phyloP scores from a whole-genome alignment of 2,329 filamentous ascomycete species.

The Xylaria sp. region DNA sequence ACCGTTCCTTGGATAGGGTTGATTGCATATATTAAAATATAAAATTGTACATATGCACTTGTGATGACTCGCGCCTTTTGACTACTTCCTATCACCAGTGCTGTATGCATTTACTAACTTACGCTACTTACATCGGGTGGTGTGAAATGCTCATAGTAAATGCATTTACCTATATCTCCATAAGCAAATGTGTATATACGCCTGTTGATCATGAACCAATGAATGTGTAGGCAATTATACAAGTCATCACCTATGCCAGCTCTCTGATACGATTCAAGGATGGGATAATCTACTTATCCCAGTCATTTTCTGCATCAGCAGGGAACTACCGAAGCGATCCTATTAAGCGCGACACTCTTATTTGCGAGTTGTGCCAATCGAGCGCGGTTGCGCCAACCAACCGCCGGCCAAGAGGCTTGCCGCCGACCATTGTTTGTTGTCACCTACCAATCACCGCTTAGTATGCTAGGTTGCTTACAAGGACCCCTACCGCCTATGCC shows the following conservation, averaged over 20 bases:
- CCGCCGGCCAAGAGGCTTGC: constrained; percentile 32
- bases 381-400: constrained; percentile 37
- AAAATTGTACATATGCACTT: constrained; percentile 17
- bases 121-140: background rate
- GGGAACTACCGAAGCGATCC: background rate
- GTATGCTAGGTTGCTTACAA: background rate
- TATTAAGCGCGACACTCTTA: background rate
- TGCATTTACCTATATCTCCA: background rate
- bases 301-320: background rate
- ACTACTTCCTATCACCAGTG: background rate
- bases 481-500: background rate
- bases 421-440: constrained; percentile 1
- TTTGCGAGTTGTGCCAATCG: background rate
- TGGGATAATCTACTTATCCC: background rate
- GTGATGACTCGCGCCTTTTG: background rate
- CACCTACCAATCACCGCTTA: constrained; percentile 33
- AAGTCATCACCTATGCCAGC: background rate
- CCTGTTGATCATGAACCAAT: background rate
- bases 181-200: background rate
- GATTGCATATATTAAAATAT: constrained; percentile 14
- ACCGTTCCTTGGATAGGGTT: background rate
- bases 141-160: background rate
- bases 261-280: background rate
- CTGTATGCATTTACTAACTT: background rate
- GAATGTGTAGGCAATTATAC: background rate